A percentile compares a stretch with the other conserved stretches of the same genome.
Evolutionary conservation across 2,329 filamentous ascomycete genomes (phyloP).

Genomic region (Dactylellina sp.): DNA sequence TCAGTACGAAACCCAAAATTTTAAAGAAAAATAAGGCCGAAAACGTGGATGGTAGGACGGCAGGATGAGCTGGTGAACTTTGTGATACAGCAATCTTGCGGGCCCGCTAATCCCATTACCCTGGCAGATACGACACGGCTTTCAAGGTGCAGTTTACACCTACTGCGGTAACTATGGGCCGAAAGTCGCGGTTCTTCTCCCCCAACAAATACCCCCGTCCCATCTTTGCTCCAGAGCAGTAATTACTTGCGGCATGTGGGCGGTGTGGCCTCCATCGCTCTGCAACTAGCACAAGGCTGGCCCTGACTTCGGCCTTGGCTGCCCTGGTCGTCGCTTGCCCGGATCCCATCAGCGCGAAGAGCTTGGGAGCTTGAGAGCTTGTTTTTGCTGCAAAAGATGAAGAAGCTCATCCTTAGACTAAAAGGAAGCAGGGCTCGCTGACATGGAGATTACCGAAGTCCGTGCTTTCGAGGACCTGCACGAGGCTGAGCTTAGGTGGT

Average conservation of each 20-base stretch:
- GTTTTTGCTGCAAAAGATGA: not conserved
- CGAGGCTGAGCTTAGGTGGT: not conserved
- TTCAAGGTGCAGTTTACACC: too few species aligned
- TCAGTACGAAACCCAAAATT: too few species aligned
- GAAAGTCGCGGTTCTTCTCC: not conserved
- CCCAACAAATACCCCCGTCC: not conserved
- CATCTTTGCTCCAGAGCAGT: not conserved
- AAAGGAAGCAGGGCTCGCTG: not conserved
- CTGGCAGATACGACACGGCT: too few species aligned
- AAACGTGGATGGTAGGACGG: conserved; percentile 50
- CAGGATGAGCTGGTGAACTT: conserved; percentile 20
- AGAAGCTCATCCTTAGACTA: not conserved
- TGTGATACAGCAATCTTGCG: conserved; percentile 7
- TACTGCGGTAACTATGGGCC: not conserved
- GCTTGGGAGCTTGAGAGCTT: not conserved
- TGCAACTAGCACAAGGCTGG: not conserved
- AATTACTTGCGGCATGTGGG: conserved; percentile 5
- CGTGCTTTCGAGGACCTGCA: not conserved
- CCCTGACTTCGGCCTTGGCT: conserved; percentile 29
- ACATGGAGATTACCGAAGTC: not conserved
- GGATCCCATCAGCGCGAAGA: conserved; percentile 41
- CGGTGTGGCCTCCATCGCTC: not conserved
- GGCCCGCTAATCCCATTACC: not conserved
- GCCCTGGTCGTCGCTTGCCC: conserved; percentile 26
- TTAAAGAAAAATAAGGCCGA: too few species aligned